Conservation (phyloP, 805 yeast species). For the Isabelozyma gotoi region DNA sequence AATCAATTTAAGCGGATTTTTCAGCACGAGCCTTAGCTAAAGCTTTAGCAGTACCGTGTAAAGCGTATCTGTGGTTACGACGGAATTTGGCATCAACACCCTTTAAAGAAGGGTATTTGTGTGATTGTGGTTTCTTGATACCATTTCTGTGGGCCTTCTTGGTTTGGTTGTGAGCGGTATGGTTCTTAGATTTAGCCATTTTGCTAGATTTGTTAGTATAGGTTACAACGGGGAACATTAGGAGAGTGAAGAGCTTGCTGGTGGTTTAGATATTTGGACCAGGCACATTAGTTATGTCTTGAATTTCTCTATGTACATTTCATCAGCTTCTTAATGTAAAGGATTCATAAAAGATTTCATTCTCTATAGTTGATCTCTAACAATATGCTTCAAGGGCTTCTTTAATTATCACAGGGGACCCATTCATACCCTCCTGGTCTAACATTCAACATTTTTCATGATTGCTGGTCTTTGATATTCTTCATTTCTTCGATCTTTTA, state of each 20-base stretch:
- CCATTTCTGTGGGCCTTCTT: slow-evolving; percentile 99
- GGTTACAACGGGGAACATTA: slow-evolving; percentile 9
- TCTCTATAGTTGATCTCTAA: no score
- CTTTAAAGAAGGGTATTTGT: slow-evolving; percentile 97
- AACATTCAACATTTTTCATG: no score
- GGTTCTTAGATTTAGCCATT: slow-evolving; percentile 99
- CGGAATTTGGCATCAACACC: slow-evolving; percentile 99
- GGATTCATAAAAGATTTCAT: no score
- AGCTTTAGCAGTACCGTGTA: slow-evolving; percentile 95
- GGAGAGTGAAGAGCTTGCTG: background rate
- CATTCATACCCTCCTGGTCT: no score
- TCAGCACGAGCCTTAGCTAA: slow-evolving; percentile 79
- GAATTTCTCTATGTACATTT: no score
- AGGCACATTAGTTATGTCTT: no score
- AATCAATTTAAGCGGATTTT: slow-evolving; percentile 36
- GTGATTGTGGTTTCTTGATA: slow-evolving; percentile 98
- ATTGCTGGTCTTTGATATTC: no score
- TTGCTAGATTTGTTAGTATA: slow-evolving; percentile 36
- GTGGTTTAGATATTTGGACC: no score
- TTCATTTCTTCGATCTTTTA: no score
- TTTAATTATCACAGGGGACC: no score
- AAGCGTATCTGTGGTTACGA: slow-evolving; percentile 99
- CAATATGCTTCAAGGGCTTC: no score
- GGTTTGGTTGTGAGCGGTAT: slow-evolving; percentile 99
- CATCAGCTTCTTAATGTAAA: no score